phyloP scores from a whole-genome alignment of 176 grass and related monocot genomes.

The Puccinellia tenuiflora region DNA sequence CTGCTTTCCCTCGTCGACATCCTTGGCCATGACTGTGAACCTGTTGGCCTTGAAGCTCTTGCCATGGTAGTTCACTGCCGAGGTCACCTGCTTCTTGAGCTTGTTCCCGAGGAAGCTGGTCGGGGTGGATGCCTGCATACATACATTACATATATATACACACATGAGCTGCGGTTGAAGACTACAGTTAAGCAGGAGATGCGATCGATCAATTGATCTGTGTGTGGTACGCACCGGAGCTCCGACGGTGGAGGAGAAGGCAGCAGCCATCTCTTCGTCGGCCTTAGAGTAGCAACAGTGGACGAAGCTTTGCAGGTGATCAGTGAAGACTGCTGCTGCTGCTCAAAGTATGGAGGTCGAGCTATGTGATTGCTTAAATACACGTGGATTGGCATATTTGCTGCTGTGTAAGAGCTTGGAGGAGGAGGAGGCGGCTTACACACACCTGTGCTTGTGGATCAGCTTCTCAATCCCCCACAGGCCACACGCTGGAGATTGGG shows the following conservation, averaged over 20 bases:
- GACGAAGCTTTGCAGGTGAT: neutral
- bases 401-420: neutral
- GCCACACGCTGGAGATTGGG: slow-evolving; percentile 81
- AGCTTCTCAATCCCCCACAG: slow-evolving; percentile 21
- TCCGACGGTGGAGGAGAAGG: slow-evolving; percentile 73
- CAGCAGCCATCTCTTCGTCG: slow-evolving; percentile 47
- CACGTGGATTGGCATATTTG: neutral
- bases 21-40: slow-evolving; percentile 49
- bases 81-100: slow-evolving; percentile 40
- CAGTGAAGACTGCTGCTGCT: neutral
- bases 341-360: slow-evolving; percentile 34
- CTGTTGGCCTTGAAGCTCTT: slow-evolving; percentile 28
- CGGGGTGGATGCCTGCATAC: slow-evolving; percentile 35
- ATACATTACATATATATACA: neutral
- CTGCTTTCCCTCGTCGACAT: slow-evolving; percentile 61
- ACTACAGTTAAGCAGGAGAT: neutral
- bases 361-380: slow-evolving; percentile 27
- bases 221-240: slow-evolving; percentile 38
- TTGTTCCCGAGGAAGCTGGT: slow-evolving; percentile 36
- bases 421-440: neutral
- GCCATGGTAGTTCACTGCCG: slow-evolving; percentile 40
- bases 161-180: neutral
- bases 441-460: slow-evolving; percentile 44
- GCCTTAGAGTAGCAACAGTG: neutral
- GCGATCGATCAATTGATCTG: neutral